These are phyloP conservation scores for Linnemannia hyalina DNA, from an alignment of 192 early-diverging fungal species.

Conservation along the genomic window DNA sequence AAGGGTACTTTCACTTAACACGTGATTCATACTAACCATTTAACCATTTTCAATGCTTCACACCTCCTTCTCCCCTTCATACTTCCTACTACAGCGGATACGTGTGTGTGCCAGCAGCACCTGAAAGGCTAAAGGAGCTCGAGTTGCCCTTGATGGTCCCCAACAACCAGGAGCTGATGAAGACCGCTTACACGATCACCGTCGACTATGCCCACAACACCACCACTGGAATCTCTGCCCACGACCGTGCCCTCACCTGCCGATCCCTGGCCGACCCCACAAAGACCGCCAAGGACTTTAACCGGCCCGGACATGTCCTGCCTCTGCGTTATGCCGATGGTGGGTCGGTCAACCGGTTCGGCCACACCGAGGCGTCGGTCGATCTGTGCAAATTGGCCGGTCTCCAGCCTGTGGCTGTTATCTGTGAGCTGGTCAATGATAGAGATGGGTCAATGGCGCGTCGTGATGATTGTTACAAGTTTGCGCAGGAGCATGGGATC, in stretches of 20 bases:
- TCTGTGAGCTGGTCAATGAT: conserved; percentile 93
- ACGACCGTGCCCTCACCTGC: conserved; percentile 88
- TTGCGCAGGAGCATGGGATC: conserved; percentile 86
- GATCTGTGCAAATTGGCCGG: conserved; percentile 91
- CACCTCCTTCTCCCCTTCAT: neutral
- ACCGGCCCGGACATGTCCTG: conserved; percentile 94
- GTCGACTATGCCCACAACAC: conserved; percentile 87
- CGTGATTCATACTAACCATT: neutral
- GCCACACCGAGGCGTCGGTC: conserved; percentile 95
- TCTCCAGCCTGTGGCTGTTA: conserved; percentile 85
- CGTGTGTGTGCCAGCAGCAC: conserved; percentile 88
- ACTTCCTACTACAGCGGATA: conserved; percentile 73
- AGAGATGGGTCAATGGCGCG: conserved; percentile 95
- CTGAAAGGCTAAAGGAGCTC: conserved; percentile 84
- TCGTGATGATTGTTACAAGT: conserved; percentile 87
- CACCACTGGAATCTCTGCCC: conserved; percentile 96
- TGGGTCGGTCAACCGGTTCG: conserved; percentile 87
- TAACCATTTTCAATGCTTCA: neutral
- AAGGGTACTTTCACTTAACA: neutral
- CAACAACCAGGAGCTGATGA: conserved; percentile 88
- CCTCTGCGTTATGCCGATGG: conserved; percentile 87
- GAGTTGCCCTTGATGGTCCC: conserved; percentile 95
- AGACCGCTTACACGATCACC: conserved; percentile 95
- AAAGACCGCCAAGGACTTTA: conserved; percentile 80
- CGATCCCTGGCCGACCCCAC: conserved; percentile 80